A percentile compares a stretch with the other conserved stretches of the same genome.
Evolutionary conservation across 2,329 filamentous ascomycete genomes (phyloP).

Genomic region (Aphanocladium album): DNA sequence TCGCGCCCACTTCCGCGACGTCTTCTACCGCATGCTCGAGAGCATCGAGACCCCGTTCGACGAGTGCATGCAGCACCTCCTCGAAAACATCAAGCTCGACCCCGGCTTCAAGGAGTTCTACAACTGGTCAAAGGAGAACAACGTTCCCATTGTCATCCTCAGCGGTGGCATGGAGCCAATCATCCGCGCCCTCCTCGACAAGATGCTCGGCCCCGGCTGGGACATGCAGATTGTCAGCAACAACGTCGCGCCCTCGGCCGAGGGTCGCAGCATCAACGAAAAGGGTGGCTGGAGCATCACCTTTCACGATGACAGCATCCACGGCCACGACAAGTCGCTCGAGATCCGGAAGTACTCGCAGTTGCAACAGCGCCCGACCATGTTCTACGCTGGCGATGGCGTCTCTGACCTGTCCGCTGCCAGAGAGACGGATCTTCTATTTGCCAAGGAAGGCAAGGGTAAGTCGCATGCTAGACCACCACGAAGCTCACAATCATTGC

Average conservation of each 20-base stretch:
- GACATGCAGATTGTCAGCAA: constrained; percentile 91
- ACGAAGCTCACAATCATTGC: background rate
- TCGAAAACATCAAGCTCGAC: constrained; percentile 82
- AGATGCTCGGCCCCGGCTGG: constrained; percentile 71
- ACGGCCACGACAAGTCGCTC: constrained; percentile 95
- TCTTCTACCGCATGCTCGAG: constrained; percentile 89
- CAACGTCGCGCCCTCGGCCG: constrained; percentile 54
- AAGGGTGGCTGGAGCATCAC: constrained; percentile 81
- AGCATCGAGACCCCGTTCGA: constrained; percentile 75
- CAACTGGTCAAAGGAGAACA: constrained; percentile 71
- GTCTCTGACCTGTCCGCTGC: constrained; percentile 90
- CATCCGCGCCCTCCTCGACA: constrained; percentile 75
- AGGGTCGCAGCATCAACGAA: constrained; percentile 69
- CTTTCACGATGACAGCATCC: constrained; percentile 82
- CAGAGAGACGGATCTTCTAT: constrained; percentile 85
- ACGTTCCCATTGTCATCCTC: constrained; percentile 87
- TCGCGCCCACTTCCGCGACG: constrained; percentile 71
- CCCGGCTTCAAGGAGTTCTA: constrained; percentile 86
- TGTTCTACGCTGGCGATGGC: constrained; percentile 95
- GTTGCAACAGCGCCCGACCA: constrained; percentile 68
- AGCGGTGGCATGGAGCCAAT: constrained; percentile 91
- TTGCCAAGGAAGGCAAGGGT: constrained; percentile 88
- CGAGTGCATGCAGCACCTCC: constrained; percentile 73
- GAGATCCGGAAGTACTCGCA: constrained; percentile 83
- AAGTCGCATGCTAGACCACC: constrained; percentile 22